Evolutionary conservation across 2,329 filamentous ascomycete genomes (phyloP), one percentile per base, ranked within the genome.

Genomic region (Leptographium lundbergii): DNA sequence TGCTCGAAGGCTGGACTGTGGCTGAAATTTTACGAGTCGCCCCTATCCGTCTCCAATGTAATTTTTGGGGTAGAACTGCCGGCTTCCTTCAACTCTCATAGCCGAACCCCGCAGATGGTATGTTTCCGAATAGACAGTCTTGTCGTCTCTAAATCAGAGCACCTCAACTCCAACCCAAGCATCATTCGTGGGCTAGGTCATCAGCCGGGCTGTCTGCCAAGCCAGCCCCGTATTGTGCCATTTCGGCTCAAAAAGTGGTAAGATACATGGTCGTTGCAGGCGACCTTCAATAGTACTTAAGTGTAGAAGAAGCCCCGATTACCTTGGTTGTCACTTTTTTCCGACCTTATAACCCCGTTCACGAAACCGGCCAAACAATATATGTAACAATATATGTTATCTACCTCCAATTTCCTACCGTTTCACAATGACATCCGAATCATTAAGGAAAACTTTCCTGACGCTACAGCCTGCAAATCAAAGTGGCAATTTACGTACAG

Each of bases 51-150:
- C 42, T 45, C 17, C 17, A n/a, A 45, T 39, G 34, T 11, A 7
- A 3, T 36, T 13, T 42, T 42, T 4, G 17, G 42, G 42, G 19
- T n/a, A n/a, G 17, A 45, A 45, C 42, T 45, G 42, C 42, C 19
- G 42, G 19, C 42, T 19, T 45, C 6, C 17, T 7, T n/a, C 42
- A 45, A 19, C 17, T 45, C 19, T n/a, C 17, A 9, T 19, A 19
- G 17, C 24, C 25, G 34, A 57, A 59, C 60, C 56, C 58, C 60
- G 57, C 57, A 29, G 60, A 58, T 51, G 56, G 25, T 19, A 61
- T 61, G 58, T 7, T 53, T 58, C 60, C 60, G 60, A 57, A 51
- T 29, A 24, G 22, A 10, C 25, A 34, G 25, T 22, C 24, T 17
- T 14, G 25, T 10, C 24, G 48, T 51, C 22, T 27, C 4, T 6